Percentiles rank a stretch among this genome's conserved stretches.
phyloP scores from a whole-genome alignment of 495 filamentous ascomycete species.

The Xylaria bambusicola region DNA sequence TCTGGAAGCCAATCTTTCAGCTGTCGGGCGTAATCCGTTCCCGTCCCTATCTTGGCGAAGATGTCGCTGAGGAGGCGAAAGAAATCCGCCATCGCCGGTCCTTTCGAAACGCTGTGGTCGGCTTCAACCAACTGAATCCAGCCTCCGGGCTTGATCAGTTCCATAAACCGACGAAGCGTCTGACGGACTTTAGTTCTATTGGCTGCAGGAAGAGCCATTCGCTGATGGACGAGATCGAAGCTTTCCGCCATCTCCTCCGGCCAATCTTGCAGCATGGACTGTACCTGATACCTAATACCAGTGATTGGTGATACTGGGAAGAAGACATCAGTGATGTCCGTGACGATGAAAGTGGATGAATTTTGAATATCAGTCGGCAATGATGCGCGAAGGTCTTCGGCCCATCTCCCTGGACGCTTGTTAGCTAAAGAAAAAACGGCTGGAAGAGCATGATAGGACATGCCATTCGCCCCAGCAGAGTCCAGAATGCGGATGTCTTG shows the following conservation, averaged over 20 bases:
- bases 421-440: no score
- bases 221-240: slow-evolving; percentile 13
- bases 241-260: not conserved
- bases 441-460: not conserved
- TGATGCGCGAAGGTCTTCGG: no score
- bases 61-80: not conserved
- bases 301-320: not conserved
- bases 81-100: not conserved
- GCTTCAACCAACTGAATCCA: slow-evolving; percentile 11
- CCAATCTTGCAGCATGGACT: slow-evolving; percentile 5
- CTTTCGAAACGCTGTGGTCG: not conserved
- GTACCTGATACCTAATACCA: not conserved
- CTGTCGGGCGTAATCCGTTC: not conserved
- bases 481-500: slow-evolving; percentile 6
- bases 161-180: not conserved
- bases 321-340: not conserved
- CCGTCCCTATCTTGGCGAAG: not conserved
- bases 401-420: no score
- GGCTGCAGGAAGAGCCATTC: slow-evolving; percentile 6
- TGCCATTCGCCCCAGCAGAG: slow-evolving; percentile 10
- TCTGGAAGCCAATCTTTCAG: not conserved
- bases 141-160: slow-evolving; percentile 1
- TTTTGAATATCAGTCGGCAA: no score
- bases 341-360: slow-evolving; percentile 11
- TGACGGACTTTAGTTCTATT: not conserved